These are phyloP conservation scores for Brassica nigra DNA, from an alignment of 345 rosid genomes.

Conservation along the genomic window DNA sequence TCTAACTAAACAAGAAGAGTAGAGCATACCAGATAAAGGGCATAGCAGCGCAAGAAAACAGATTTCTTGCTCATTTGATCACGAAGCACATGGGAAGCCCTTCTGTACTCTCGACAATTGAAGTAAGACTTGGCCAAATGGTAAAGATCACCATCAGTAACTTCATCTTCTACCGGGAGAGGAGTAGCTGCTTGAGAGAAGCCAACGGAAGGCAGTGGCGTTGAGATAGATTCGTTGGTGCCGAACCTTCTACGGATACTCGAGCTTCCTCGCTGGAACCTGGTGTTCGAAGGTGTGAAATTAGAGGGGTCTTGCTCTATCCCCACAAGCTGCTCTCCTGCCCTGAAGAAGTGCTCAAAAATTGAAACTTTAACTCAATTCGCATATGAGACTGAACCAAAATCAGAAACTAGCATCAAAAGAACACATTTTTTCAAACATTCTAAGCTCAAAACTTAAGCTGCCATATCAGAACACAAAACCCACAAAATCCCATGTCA, in stretches of 20 bases:
- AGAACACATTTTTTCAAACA: neutral
- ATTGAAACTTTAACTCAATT: no score
- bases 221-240: slow-evolving; percentile 69
- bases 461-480: neutral
- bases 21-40: slow-evolving; percentile 83
- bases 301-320: slow-evolving; percentile 89
- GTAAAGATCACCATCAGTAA: slow-evolving; percentile 71
- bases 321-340: slow-evolving; percentile 89
- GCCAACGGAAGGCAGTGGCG: slow-evolving; percentile 71
- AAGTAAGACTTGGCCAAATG: slow-evolving; percentile 89
- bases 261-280: slow-evolving; percentile 98
- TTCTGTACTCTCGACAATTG: slow-evolving; percentile 80
- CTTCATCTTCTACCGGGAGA: slow-evolving; percentile 80
- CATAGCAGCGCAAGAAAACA: slow-evolving; percentile 82
- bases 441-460: neutral
- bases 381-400: no score
- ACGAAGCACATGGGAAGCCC: slow-evolving; percentile 84
- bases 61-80: slow-evolving; percentile 81
- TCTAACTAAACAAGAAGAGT: slow-evolving; percentile 17
- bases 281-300: slow-evolving; percentile 86
- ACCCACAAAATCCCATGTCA: neutral
- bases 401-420: no score
- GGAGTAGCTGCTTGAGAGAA: slow-evolving; percentile 80
- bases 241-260: slow-evolving; percentile 84
- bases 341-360: slow-evolving; percentile 45